Base-by-base conservation (phyloP, 1,284 basidiomycete genomes). In the Wolfiporia cocos region DNA sequence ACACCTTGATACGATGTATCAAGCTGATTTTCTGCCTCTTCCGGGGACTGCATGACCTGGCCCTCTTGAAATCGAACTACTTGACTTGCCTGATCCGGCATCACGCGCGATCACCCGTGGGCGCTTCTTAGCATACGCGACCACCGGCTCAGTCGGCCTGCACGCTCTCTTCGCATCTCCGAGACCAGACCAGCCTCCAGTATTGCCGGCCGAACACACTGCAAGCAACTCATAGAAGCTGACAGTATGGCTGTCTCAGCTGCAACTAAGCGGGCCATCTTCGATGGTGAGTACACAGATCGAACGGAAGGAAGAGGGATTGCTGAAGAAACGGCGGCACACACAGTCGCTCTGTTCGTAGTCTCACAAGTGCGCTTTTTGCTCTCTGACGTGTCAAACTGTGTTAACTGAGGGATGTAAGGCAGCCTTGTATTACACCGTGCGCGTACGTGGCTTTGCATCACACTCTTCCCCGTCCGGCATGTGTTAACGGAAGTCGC, bases 281-380 rank as follows among this genome's bases (percentile, higher is more conserved):
- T 74, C 26, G 73, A 76, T 50, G 68, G 73, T 73, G 49, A 49
- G 66, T 49, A 15, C 12, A 4, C n/a, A n/a, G n/a, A n/a, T n/a
- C n/a, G n/a, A n/a, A n/a, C n/a, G n/a, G 15, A 22, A 26, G n/a
- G 7, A 34, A 18, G 18, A 5, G 35, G 22, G 1, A 46, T 12
- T 24, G 15, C 19, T 24, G 14, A 30, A 15, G 2, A 17, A 26
- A 10, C n/a, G 18, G 1, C 7, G 7, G 26, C 26, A 9, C 26
- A 28, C 26, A 14, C 45, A 82, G 81, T 80, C 42, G 75, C 76
- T 12, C 60, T 84, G 37, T 73, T 82, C 43, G 67, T 76, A 31
- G 77, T 75, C n/a, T 73, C 77, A 12, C 78, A 81, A 64, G 79
- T 78, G 63, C 48, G 72, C 74, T 23, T 49, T 22, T 18, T 4